Conservation (phyloP, 768 basidiomycete species). For the Termitomyces sp. region DNA sequence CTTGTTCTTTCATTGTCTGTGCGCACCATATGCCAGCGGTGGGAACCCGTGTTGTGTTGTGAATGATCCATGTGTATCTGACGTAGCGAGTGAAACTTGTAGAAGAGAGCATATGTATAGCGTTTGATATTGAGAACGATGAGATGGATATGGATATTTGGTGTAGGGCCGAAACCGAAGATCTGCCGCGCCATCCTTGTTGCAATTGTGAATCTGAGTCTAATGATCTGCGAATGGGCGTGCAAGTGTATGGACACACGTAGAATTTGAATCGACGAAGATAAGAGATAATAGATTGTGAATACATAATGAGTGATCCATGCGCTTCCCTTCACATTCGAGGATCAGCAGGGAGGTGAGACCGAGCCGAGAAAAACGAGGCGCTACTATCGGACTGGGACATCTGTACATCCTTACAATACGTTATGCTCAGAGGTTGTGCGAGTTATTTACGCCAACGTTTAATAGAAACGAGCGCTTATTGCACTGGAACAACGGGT, state of each 20-base stretch:
- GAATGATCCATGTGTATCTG: not conserved
- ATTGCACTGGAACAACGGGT: not conserved
- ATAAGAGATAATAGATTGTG: not conserved
- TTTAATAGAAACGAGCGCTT: not conserved
- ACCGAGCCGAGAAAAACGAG: not conserved
- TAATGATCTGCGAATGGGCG: not conserved
- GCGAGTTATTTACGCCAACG: not conserved
- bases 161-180: not conserved
- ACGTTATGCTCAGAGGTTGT: not conserved
- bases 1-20: not conserved
- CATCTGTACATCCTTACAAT: not conserved
- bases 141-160: not conserved
- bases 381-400: not conserved
- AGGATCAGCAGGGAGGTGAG: not conserved
- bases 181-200: not conserved
- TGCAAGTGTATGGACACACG: not conserved
- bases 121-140: not conserved
- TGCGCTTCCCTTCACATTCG: not conserved
- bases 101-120: not conserved
- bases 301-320: not conserved
- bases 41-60: not conserved
- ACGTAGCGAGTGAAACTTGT: not conserved
- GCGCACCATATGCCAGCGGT: not conserved
- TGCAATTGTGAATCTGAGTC: not conserved
- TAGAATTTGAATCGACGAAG: not conserved